These are phyloP conservation scores for Vickermania ingenoplastis DNA, from an alignment of 208 protist species.

Conservation along the genomic window DNA sequence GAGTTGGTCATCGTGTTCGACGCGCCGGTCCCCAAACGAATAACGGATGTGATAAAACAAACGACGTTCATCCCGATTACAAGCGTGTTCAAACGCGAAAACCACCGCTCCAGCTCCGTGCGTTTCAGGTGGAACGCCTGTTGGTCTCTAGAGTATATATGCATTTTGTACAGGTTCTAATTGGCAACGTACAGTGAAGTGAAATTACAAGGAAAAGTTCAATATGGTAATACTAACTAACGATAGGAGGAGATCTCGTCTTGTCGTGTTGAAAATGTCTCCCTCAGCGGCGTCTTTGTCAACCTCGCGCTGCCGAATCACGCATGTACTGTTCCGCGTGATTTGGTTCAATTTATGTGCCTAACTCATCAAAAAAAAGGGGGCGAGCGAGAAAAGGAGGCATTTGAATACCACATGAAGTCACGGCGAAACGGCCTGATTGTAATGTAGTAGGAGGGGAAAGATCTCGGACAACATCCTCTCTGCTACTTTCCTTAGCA, in stretches of 20 bases:
- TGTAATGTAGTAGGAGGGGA: too few relatives aligned
- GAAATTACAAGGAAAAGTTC: slow-evolving; percentile 4
- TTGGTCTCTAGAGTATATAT: slow-evolving; percentile 80
- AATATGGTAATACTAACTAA: neutral
- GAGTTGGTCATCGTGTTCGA: slow-evolving; percentile 50
- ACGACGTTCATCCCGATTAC: slow-evolving; percentile 48
- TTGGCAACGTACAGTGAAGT: too few relatives aligned
- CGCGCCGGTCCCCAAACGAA: slow-evolving; percentile 28
- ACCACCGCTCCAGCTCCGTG: slow-evolving; percentile 52
- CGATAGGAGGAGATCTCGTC: neutral
- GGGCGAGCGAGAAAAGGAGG: too few relatives aligned
- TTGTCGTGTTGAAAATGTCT: neutral
- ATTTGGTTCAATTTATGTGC: too few relatives aligned
- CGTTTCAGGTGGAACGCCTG: slow-evolving; percentile 61
- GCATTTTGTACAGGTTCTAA: slow-evolving; percentile 35
- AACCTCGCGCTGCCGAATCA: too few relatives aligned
- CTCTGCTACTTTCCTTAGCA: too few relatives aligned
- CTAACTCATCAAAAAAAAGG: too few relatives aligned
- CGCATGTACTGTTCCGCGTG: too few relatives aligned
- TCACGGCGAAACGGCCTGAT: too few relatives aligned
- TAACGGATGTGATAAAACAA: slow-evolving; percentile 50
- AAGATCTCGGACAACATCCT: too few relatives aligned
- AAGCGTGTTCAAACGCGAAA: slow-evolving; percentile 47
- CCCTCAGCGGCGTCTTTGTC: too few relatives aligned
- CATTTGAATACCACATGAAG: too few relatives aligned